Evolutionary conservation across 2,329 filamentous ascomycete species (phyloP).

Genomic region (Nothopassalora personata): DNA sequence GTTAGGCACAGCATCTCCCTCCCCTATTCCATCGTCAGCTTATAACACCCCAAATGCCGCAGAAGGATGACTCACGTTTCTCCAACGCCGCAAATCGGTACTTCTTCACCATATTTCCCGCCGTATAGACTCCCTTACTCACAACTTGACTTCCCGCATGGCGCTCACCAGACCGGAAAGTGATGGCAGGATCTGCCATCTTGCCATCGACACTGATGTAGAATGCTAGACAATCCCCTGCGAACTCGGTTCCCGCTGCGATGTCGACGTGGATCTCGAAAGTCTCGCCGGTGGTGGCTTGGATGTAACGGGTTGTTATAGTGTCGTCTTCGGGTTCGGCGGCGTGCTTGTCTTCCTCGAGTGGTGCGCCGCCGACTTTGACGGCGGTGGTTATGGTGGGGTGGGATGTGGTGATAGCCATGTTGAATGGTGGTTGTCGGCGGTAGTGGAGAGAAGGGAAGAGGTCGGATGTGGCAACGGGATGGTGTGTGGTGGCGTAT

Average conservation of each 20-base stretch:
- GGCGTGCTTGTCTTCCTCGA: not conserved
- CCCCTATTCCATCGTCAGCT: not conserved
- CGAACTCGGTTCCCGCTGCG: not conserved
- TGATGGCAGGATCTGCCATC: not conserved
- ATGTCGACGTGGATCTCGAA: slow-evolving; percentile 17
- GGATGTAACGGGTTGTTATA: slow-evolving; percentile 22
- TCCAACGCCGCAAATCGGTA: slow-evolving; percentile 9
- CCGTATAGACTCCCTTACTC: not conserved
- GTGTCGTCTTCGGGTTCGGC: not conserved
- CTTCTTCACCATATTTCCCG: not conserved
- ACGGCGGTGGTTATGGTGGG: not conserved
- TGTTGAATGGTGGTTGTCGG: not conserved
- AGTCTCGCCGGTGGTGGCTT: slow-evolving; percentile 13
- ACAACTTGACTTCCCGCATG: not conserved
- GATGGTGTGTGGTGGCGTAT: not conserved
- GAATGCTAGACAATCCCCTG: slow-evolving; percentile 13
- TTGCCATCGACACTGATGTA: slow-evolving; percentile 14
- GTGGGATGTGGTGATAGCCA: not conserved
- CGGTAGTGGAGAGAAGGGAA: not conserved
- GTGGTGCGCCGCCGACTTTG: not conserved
- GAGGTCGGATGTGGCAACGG: not conserved
- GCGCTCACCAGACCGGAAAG: not conserved
- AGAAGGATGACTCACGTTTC: slow-evolving; percentile 1
- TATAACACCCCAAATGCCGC: not conserved
- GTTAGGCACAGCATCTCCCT: not conserved